Base-by-base conservation (phyloP, 2,329 filamentous ascomycete genomes). In the Epichloe typhina region DNA sequence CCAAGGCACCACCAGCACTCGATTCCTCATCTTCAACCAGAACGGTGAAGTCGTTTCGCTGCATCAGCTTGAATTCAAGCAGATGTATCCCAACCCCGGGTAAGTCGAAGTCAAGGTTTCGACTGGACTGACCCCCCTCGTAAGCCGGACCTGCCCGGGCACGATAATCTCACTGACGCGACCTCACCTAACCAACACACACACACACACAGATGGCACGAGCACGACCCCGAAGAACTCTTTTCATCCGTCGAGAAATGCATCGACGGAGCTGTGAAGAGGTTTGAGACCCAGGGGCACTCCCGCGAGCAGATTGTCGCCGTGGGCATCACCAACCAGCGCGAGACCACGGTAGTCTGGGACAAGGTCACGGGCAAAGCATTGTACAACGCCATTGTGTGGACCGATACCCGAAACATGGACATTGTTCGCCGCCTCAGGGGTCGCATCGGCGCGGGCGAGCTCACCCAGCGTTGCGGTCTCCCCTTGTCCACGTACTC, bases 401-500 rank as follows among this genome's bases (percentile, higher is more conserved):
- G 87, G 86, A 84, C 87, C 39, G 87, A 93, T 63, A 90, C 86
- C n/a, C 75, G 87, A 50, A 84, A 85, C 46, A 77, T 80, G 56
- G 74, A 77, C 50, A 71, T 91, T 46, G 86, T 88, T 9, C 80
- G 85, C 53, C 82, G 88, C 58, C 69, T 91, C 35, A 89, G 87
- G 68, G 66, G 70, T 15, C 74, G 77, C 55, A 70, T 80, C 19
- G 84, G 83, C 33, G 78, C 84, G 17, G 79, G 85, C 52, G 77
- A 85, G 54, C 70, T 91, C 48, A 77, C 73, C 50, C 70, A 78
- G 46, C 73, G 86, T 52, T 89, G 84, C 61, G 87, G 87, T 52
- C 74, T 91, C 42, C 86, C 87, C 5, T 72, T 93, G 23, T 90
- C 86, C 35, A 91, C 86, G 53, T 93, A 91, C 63, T 85, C 87